Evolutionary conservation across 176 grass and related monocot species (phyloP).

Genomic region (Triticum aestivum): DNA sequence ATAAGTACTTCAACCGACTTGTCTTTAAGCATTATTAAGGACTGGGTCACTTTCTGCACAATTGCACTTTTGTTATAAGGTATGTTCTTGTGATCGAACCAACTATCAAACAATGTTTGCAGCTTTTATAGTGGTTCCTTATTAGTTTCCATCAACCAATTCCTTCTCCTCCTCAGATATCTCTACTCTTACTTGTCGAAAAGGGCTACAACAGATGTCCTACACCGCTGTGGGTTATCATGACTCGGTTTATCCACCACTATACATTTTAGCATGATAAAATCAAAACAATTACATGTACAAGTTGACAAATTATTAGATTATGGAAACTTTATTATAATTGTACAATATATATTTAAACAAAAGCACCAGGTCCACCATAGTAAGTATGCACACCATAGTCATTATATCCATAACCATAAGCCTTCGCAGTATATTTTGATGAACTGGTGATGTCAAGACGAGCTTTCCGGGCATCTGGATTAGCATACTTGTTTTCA

Average conservation of each 20-base stretch:
- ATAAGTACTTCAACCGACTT: no score
- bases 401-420: neutral
- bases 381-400: neutral
- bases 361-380: conserved; percentile 2
- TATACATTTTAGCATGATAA: neutral
- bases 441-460: neutral
- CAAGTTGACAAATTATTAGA: neutral
- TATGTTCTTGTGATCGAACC: no score
- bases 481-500: neutral
- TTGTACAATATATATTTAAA: neutral
- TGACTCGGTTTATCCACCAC: neutral
- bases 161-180: no score
- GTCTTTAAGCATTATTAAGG: no score
- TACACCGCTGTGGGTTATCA: no score
- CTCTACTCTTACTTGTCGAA: no score
- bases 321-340: neutral
- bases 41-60: no score
- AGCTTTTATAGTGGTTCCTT: no score
- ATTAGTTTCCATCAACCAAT: no score
- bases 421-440: neutral
- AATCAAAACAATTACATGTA: neutral
- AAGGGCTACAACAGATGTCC: no score
- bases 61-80: no score
- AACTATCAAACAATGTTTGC: no score
- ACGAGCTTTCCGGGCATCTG: neutral